Evolutionary conservation across 1,139 yeast species (phyloP).

Genomic region (Saccharomycopsis phalli): DNA sequence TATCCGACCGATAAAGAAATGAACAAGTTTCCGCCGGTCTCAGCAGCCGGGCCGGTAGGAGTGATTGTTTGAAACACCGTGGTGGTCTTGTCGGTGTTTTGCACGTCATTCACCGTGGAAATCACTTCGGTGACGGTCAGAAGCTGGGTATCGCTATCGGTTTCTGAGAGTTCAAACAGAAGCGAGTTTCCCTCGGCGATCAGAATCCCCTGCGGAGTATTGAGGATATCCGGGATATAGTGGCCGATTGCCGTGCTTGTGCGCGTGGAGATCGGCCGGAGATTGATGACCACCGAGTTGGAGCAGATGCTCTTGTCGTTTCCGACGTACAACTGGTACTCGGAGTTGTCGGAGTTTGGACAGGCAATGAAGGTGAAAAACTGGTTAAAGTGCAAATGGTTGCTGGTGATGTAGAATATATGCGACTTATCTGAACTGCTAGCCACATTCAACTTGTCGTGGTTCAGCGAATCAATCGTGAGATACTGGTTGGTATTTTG

Average conservation of each 20-base stretch:
- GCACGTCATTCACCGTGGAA: background rate
- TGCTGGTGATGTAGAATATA: conserved; percentile 14
- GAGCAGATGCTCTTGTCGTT: conserved; percentile 13
- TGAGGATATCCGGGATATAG: conserved; percentile 15
- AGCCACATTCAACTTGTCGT: conserved; percentile 6
- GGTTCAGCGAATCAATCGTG: conserved; percentile 8
- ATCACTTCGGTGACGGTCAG: conserved; percentile 3
- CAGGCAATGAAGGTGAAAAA: conserved; percentile 16
- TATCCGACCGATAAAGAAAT: conserved; percentile 10
- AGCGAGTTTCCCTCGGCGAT: conserved; percentile 14
- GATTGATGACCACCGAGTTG: conserved; percentile 8
- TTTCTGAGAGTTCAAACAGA: conserved; percentile 4
- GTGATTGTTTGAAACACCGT: conserved; percentile 9
- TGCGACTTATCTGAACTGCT: conserved; percentile 8
- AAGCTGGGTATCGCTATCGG: conserved; percentile 3
- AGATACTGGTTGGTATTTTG: conserved; percentile 5
- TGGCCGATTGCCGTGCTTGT: conserved; percentile 6
- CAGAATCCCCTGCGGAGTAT: conserved; percentile 9
- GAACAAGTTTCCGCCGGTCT: background rate
- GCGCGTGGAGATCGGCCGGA: conserved; percentile 13
- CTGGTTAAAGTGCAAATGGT: conserved; percentile 14
- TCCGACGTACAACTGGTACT: conserved; percentile 12
- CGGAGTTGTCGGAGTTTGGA: background rate
- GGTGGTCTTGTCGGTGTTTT: conserved; percentile 7
- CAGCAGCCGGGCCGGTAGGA: background rate